These are phyloP conservation scores for Galerina sulciceps DNA, from an alignment of 768 basidiomycete genomes.

Conservation along the genomic window DNA sequence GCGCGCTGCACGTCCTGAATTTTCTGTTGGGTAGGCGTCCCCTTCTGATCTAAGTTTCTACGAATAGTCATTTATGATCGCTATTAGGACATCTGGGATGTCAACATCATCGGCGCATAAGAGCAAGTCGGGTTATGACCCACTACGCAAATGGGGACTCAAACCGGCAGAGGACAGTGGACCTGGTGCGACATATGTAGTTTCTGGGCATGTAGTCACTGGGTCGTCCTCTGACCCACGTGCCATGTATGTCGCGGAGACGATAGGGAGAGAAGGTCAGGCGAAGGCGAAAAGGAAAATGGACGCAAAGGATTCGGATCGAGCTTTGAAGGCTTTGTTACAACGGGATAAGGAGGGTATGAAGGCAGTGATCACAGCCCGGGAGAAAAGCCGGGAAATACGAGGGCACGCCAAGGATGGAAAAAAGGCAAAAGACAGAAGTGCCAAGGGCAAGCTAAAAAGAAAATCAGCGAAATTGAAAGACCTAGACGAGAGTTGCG, in stretches of 20 bases:
- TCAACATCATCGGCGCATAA: constrained; percentile 51
- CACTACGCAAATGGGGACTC: constrained; percentile 76
- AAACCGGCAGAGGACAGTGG: constrained; percentile 51
- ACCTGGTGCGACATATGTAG: constrained; percentile 68
- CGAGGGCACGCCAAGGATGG: constrained; percentile 19
- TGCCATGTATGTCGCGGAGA: constrained; percentile 65
- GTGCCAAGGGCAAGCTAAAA: constrained; percentile 20
- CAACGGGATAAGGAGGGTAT: constrained; percentile 71
- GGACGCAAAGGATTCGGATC: constrained; percentile 63
- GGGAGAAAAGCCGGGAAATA: constrained; percentile 39
- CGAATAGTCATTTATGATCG: neutral
- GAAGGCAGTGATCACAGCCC: constrained; percentile 63
- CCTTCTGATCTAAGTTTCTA: neutral
- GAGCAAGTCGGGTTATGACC: constrained; percentile 65
- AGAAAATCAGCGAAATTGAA: constrained; percentile 14
- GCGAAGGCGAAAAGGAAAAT: constrained; percentile 71
- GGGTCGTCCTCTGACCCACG: constrained; percentile 41
- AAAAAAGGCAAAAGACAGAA: neutral
- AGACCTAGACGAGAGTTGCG: constrained; percentile 2
- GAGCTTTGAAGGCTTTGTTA: constrained; percentile 60
- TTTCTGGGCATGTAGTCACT: constrained; percentile 78
- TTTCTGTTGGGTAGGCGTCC: constrained; percentile 71
- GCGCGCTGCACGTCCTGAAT: constrained; percentile 83
- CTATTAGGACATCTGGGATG: constrained; percentile 75
- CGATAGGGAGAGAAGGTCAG: constrained; percentile 79